Evolutionary conservation across 306 rosid species (phyloP), one percentile per base, ranked within the genome.

Genomic region (Malus asiatica): DNA sequence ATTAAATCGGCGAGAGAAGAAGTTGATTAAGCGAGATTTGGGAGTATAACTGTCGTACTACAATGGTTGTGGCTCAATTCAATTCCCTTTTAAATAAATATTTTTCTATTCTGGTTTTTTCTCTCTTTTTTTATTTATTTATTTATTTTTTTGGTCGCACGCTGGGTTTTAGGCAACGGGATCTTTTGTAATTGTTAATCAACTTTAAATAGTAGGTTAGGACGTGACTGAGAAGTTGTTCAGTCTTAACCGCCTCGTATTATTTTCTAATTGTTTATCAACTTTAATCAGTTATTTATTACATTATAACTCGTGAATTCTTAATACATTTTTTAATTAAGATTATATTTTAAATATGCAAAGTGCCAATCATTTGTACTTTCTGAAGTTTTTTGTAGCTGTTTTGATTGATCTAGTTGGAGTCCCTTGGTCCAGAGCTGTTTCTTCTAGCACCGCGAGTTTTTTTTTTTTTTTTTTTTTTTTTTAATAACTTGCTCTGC

Each of bases 1-100:
- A 62, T 59, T 62, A 27, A 45, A 53, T 81, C 81, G 83, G 83
- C 55, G 74, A 78, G 72, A 45, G 77, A 63, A 45, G 76, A 53
- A 61, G 71, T 23, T 15, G 76, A 40, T 68, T 10, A 67, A 75
- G 76, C 84, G 87, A 86, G 80, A 81, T 66, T 83, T 78, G 73
- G 77, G 89, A 90, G 83, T 71, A 78, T 87, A 87, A 90, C 96
- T 80, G 91, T 80, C 87, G 84, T 32, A 48, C 67, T 45, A 79
- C 40, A 9, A 4, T 30, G 46, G 33, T 18, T 69, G 30, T 29
- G 32, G 35, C 68, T 23, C 55, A 77, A 5, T 51, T 48, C 55
- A 15, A 63, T 46, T 35, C 18, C 51, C 22, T 12, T 45, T 45
- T 45, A 65, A 68, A 74, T 66, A 30, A 68, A 67, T 44, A 66